phyloP scores from a whole-genome alignment of 768 basidiomycete species.

The Candolleomyces aberdarensis region DNA sequence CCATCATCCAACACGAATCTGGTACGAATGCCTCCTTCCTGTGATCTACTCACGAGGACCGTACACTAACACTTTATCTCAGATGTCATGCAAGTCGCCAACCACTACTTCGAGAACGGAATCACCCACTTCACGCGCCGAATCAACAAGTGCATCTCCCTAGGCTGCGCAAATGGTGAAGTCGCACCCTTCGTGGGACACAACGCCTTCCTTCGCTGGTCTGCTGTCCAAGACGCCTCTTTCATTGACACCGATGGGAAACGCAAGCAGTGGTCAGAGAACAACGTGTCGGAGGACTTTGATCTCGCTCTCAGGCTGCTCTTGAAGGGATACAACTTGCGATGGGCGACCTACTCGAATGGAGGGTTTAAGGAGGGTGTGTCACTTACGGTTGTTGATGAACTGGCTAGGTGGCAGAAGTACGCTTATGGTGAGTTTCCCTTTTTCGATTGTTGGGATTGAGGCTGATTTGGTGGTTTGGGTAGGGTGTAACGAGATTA shows the following conservation, averaged over 20 bases:
- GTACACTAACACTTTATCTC: background rate
- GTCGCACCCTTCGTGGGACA: constrained; percentile 84
- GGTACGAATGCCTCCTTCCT: constrained; percentile 31
- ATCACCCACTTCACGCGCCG: constrained; percentile 88
- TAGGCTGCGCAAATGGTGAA: constrained; percentile 77
- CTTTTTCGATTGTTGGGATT: background rate
- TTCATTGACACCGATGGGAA: constrained; percentile 64
- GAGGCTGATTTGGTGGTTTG: constrained; percentile 8
- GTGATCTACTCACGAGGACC: no score
- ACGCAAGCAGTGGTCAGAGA: constrained; percentile 71
- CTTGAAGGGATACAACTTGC: constrained; percentile 66
- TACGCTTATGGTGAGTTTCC: constrained; percentile 44
- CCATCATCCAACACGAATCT: constrained; percentile 88
- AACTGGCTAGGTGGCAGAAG: constrained; percentile 90
- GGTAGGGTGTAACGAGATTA: constrained; percentile 65
- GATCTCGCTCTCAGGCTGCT: constrained; percentile 71
- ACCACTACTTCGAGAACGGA: constrained; percentile 89
- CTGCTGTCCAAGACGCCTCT: constrained; percentile 81
- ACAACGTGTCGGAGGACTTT: constrained; percentile 80
- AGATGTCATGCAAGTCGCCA: constrained; percentile 86
- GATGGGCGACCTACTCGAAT: constrained; percentile 82
- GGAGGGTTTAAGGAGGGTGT: constrained; percentile 91
- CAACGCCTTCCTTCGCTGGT: constrained; percentile 86
- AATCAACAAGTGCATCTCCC: constrained; percentile 79
- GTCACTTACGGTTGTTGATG: constrained; percentile 81